A percentile compares a stretch with the other conserved stretches of the same genome.
Conservation (phyloP, 495 filamentous ascomycete species). For the Aspergillus cavernicola region DNA sequence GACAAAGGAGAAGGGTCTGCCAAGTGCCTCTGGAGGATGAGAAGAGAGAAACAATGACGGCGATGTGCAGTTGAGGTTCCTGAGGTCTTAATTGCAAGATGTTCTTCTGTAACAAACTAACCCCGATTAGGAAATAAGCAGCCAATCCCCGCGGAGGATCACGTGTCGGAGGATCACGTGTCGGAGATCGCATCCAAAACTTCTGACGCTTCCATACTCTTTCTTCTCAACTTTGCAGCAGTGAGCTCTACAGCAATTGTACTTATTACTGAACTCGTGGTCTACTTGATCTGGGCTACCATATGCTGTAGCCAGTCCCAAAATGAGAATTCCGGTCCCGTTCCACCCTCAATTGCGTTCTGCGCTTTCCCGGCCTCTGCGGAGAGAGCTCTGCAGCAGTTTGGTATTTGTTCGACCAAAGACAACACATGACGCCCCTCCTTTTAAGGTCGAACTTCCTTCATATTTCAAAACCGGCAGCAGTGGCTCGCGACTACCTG, state of each 20-base stretch:
- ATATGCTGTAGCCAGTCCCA: not conserved
- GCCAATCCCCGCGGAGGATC: slow-evolving; percentile 3
- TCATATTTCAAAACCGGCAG: too few species aligned
- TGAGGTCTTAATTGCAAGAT: slow-evolving; percentile 9
- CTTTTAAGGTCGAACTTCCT: too few species aligned
- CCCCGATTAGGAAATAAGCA: slow-evolving; percentile 3
- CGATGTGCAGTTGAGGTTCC: not conserved
- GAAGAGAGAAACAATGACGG: not conserved
- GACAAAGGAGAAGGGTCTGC: not conserved
- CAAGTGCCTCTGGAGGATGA: not conserved
- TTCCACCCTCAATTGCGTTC: slow-evolving; percentile 36
- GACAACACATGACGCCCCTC: slow-evolving; percentile 24
- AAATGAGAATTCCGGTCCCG: slow-evolving; percentile 31
- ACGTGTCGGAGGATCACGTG: slow-evolving; percentile 7
- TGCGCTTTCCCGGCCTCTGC: slow-evolving; percentile 23
- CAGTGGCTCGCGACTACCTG: slow-evolving; percentile 9
- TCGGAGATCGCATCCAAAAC: too few species aligned
- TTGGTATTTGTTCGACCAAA: slow-evolving; percentile 30
- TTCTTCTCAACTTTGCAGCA: too few species aligned
- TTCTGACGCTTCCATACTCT: not conserved
- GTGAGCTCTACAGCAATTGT: too few species aligned
- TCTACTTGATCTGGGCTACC: not conserved
- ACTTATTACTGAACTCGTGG: too few species aligned
- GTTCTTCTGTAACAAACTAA: slow-evolving; percentile 5
- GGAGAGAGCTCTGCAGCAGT: slow-evolving; percentile 25